A percentile compares a stretch with the other conserved stretches of the same genome.
These are phyloP conservation scores for Ilex paraguariensis DNA, from an alignment of 305 asterid genomes.

Conservation along the genomic window DNA sequence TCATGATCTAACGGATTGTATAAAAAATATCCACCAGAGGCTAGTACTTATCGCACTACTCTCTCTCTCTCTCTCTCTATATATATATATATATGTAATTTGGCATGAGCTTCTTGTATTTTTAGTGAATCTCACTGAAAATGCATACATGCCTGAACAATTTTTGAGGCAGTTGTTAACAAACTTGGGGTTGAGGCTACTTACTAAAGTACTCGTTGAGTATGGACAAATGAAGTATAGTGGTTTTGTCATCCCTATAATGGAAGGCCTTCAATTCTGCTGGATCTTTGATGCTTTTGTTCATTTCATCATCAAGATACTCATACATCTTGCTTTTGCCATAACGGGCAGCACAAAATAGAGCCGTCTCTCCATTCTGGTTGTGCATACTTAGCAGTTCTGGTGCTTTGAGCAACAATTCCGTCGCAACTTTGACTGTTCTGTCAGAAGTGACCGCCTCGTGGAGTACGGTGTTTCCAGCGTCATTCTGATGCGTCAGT, in stretches of 20 bases:
- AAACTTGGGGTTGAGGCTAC: not conserved
- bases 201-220: conserved; percentile 14
- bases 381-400: not conserved
- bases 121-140: no score
- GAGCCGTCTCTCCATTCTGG: conserved; percentile 11
- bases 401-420: conserved; percentile 9
- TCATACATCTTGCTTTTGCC: conserved; percentile 9
- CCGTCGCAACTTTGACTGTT: conserved; percentile 6
- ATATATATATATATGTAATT: no score
- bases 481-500: conserved; percentile 3
- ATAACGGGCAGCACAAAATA: conserved; percentile 14
- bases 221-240: conserved; percentile 13
- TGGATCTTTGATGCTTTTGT: not conserved
- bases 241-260: not conserved
- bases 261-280: not conserved
- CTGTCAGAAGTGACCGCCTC: conserved; percentile 6
- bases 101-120: no score
- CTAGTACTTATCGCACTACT: no score
- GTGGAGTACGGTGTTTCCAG: conserved; percentile 10
- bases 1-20: no score
- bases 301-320: conserved; percentile 11
- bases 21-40: no score
- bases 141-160: not conserved
- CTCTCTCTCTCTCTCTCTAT: no score
- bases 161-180: not conserved